Evolutionary conservation across 192 early-diverging fungal genomes (phyloP).

Genomic region (Backusella psychrophila): DNA sequence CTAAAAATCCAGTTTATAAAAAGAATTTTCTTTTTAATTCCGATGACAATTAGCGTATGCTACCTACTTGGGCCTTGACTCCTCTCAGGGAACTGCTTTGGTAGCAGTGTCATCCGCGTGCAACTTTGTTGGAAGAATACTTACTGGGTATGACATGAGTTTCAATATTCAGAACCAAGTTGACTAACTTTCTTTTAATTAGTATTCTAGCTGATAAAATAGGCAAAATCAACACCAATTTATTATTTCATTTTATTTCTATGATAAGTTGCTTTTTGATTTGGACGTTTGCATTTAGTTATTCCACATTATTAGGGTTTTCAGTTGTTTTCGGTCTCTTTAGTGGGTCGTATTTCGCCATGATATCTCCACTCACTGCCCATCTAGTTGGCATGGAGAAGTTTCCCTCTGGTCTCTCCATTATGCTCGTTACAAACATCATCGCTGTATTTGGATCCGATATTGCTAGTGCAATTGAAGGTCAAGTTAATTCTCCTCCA

Average conservation of each 20-base stretch:
- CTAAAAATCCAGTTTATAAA: not conserved
- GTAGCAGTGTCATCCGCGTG: slow-evolving; percentile 19
- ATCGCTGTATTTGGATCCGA: slow-evolving; percentile 31
- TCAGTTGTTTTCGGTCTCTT: slow-evolving; percentile 32
- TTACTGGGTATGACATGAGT: not conserved
- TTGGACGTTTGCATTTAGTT: slow-evolving; percentile 32
- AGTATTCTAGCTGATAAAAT: slow-evolving; percentile 25
- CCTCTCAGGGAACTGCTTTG: slow-evolving; percentile 18
- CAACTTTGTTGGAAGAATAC: slow-evolving; percentile 33
- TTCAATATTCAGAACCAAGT: not conserved
- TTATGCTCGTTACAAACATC: slow-evolving; percentile 21
- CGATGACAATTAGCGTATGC: slow-evolving; percentile 19
- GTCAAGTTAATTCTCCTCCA: slow-evolving; percentile 20
- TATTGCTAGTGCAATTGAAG: slow-evolving; percentile 33
- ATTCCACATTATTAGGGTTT: slow-evolving; percentile 27
- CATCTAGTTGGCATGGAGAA: slow-evolving; percentile 17
- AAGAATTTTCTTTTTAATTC: not conserved
- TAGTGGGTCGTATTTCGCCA: slow-evolving; percentile 32
- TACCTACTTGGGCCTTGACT: slow-evolving; percentile 11
- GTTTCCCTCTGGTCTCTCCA: slow-evolving; percentile 23
- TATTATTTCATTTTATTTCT: slow-evolving; percentile 25
- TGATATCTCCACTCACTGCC: slow-evolving; percentile 26
- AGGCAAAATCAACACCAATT: slow-evolving; percentile 27
- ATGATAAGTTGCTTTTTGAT: slow-evolving; percentile 21
- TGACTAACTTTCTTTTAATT: not conserved